These are phyloP conservation scores for Cymbidium sinense DNA, from an alignment of 106 monocot species.

Conservation along the genomic window DNA sequence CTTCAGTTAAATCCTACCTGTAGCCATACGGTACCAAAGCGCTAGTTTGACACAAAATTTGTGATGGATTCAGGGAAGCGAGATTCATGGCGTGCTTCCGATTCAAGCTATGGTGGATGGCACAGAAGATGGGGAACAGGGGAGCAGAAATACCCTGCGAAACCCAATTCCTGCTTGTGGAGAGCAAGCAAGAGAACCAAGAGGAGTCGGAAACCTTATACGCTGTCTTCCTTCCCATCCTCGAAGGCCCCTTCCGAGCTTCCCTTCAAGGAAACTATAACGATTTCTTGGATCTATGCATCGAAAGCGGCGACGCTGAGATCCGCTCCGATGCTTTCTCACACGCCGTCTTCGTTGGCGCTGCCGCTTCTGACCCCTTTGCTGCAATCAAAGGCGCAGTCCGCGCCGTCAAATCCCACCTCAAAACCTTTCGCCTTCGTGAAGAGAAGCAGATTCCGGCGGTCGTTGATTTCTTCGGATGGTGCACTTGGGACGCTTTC, in stretches of 20 bases:
- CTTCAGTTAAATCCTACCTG: too few relatives aligned
- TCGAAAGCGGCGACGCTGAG: slow-evolving; percentile 72
- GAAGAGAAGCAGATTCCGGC: slow-evolving; percentile 64
- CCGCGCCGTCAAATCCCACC: slow-evolving; percentile 46
- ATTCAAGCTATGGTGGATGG: slow-evolving; percentile 81
- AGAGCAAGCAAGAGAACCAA: slow-evolving; percentile 23
- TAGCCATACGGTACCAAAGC: too few relatives aligned
- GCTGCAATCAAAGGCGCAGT: slow-evolving; percentile 67
- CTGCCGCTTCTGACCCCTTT: slow-evolving; percentile 63
- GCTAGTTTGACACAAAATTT: neutral
- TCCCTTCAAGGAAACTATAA: slow-evolving; percentile 57
- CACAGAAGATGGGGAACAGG: slow-evolving; percentile 50
- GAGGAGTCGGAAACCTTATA: slow-evolving; percentile 25
- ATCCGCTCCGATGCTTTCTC: slow-evolving; percentile 32
- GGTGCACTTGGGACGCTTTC: slow-evolving; percentile 99
- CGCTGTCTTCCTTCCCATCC: slow-evolving; percentile 61
- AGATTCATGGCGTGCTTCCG: slow-evolving; percentile 58
- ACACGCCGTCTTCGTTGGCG: slow-evolving; percentile 51
- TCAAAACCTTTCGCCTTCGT: slow-evolving; percentile 61
- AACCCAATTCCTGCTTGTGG: slow-evolving; percentile 60
- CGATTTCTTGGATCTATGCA: slow-evolving; percentile 63
- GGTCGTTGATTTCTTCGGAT: slow-evolving; percentile 79
- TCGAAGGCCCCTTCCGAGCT: slow-evolving; percentile 71
- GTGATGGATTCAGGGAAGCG: slow-evolving; percentile 23
- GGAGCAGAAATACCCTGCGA: slow-evolving; percentile 54